These are phyloP conservation scores for Ogataea ramenticola DNA, from an alignment of 805 yeast genomes.

Conservation along the genomic window DNA sequence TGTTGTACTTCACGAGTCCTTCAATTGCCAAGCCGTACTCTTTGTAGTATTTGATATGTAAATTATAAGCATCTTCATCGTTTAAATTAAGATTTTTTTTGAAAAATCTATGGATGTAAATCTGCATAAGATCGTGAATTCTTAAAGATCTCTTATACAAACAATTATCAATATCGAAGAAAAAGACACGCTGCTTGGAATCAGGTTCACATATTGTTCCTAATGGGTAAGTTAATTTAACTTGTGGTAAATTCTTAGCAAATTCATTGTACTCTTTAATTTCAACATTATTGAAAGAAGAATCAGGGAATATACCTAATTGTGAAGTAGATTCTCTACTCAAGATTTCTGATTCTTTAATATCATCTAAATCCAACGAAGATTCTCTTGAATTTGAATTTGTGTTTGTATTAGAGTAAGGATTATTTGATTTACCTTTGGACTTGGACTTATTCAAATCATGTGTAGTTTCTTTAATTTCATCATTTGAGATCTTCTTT, in stretches of 20 bases:
- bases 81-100: conserved; percentile 51
- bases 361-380: conserved; percentile 8
- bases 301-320: neutral
- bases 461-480: too few relatives aligned
- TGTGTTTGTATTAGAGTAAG: neutral
- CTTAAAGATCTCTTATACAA: conserved; percentile 66
- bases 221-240: conserved; percentile 18
- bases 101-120: conserved; percentile 75
- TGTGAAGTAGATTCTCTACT: conserved; percentile 10
- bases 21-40: conserved; percentile 91
- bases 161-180: conserved; percentile 93
- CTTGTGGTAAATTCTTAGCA: conserved; percentile 18
- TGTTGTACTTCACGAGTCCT: conserved; percentile 66
- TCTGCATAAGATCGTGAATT: conserved; percentile 85
- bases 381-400: neutral
- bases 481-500: too few relatives aligned
- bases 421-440: neutral
- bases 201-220: conserved; percentile 20
- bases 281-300: neutral
- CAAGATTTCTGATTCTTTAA: conserved; percentile 12
- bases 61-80: conserved; percentile 64
- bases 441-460: too few relatives aligned
- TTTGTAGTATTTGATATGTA: conserved; percentile 72
- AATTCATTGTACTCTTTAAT: conserved; percentile 7
- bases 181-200: conserved; percentile 38